Evolutionary conservation across 768 basidiomycete species (phyloP), one percentile per base, ranked within the genome.

Genomic region (Mycena leptocephala): DNA sequence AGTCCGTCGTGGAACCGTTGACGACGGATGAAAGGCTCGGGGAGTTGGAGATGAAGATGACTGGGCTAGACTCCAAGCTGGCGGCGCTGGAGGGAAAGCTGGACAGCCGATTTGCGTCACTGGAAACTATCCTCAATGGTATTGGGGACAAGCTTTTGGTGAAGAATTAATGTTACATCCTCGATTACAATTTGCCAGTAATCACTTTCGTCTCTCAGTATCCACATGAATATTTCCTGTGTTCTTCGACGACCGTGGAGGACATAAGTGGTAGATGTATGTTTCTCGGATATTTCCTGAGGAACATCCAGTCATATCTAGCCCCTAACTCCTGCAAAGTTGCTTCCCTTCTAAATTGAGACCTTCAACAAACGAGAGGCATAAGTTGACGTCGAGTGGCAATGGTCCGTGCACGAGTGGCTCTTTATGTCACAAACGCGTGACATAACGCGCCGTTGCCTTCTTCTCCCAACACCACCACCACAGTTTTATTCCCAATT

Each of bases 41-140:
- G 6, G 41, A 69, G 24, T 37, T 74, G 26, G 66, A 69, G 46
- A 63, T 51, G 2, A 69, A 69, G 39, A 55, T 69, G 59, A 4
- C 22, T 18, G 55, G 55, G 3, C 48, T 74, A 10, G 61, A 73
- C 5, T 39, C 58, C 11, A 72, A 56, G 43, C 41, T 76, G 35
- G 71, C 48, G 24, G 46, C 39, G 2, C 66, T 76, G 58, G 76
- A 76, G 43, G 55, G 68, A 61, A 76, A 76, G 35, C 24, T 76
- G 43, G 75, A 76, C 1, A 71, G 18, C 22, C 51, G 64, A 6
- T 71, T 76, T 62, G 59, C 56, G 14, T 71, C 75, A 30, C 48
- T 76, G 20, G 75, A 76, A 32, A 28, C 70, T 59, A 33, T 72
- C 1, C 51, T 76, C 7, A 33, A 35, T 18, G 35, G 63, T n/a